phyloP scores from a whole-genome alignment of 805 yeast genomes.

The Cyberlindnera petersonii region DNA sequence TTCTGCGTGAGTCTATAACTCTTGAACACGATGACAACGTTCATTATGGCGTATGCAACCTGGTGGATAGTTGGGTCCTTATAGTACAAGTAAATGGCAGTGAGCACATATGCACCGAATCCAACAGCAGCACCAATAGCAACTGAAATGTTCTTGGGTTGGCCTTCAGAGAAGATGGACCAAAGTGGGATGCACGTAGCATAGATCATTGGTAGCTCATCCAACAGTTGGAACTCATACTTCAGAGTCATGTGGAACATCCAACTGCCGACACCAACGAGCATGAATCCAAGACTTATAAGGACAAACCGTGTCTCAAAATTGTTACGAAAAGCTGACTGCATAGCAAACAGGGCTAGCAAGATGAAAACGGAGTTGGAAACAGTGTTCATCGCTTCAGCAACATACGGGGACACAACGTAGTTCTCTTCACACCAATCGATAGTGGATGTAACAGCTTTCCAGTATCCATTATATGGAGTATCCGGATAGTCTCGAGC shows the following conservation, averaged over 20 bases:
- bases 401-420: constrained; percentile 78
- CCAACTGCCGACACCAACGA: constrained; percentile 94
- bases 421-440: constrained; percentile 99
- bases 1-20: constrained; percentile 48
- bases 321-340: constrained; percentile 53
- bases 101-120: constrained; percentile 55
- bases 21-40: constrained; percentile 64
- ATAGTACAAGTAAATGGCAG: constrained; percentile 65
- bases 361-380: constrained; percentile 62
- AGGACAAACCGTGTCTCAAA: constrained; percentile 69
- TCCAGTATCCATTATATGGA: constrained; percentile 68
- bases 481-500: constrained; percentile 53
- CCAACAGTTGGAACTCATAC: constrained; percentile 86
- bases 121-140: constrained; percentile 45
- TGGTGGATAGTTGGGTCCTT: constrained; percentile 89
- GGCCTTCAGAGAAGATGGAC: constrained; percentile 67
- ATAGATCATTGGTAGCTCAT: constrained; percentile 97
- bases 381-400: constrained; percentile 84
- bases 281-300: constrained; percentile 72
- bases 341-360: constrained; percentile 60
- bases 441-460: constrained; percentile 84
- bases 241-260: constrained; percentile 92
- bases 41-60: constrained; percentile 74
- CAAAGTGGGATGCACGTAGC: constrained; percentile 95
- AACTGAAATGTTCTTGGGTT: constrained; percentile 34